phyloP scores from a whole-genome alignment of 2,329 filamentous ascomycete species.

The Seiridium unicorne region DNA sequence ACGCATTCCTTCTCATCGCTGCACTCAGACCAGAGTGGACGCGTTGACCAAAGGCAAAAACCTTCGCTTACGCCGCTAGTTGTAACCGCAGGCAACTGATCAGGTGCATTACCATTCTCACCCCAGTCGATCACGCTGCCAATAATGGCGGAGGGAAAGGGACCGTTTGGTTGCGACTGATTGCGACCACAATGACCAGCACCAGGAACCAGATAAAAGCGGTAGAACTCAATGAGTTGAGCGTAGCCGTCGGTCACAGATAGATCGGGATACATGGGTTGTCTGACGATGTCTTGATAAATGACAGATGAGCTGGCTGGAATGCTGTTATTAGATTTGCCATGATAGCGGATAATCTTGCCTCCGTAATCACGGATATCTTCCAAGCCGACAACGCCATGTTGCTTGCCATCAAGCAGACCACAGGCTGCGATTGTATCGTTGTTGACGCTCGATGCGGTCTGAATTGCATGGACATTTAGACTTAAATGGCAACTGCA shows the following conservation, averaged over 20 bases:
- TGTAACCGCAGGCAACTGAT: neutral
- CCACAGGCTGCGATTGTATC: constrained; percentile 1
- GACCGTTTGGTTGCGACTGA: constrained; percentile 1
- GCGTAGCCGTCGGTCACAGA: neutral
- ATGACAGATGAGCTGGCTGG: constrained; percentile 1
- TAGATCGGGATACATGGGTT: constrained; percentile 1
- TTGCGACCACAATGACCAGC: constrained; percentile 2
- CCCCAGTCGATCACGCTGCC: constrained; percentile 6
- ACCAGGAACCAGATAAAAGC: constrained; percentile 3
- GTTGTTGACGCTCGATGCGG: neutral
- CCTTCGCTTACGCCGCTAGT: neutral
- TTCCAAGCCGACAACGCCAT: constrained; percentile 3
- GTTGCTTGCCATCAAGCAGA: neutral
- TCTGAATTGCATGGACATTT: neutral
- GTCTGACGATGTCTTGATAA: neutral
- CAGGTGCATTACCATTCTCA: neutral
- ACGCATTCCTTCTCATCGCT: constrained; percentile 2
- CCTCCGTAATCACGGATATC: constrained; percentile 2
- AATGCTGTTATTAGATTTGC: constrained; percentile 1
- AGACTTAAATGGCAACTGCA: no score
- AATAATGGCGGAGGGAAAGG: neutral
- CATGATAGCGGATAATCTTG: constrained; percentile 6
- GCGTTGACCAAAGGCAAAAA: neutral
- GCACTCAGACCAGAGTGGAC: neutral
- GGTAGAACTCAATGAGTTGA: neutral